phyloP scores from a whole-genome alignment of 345 rosid genomes.

The Physaria fendleri region DNA sequence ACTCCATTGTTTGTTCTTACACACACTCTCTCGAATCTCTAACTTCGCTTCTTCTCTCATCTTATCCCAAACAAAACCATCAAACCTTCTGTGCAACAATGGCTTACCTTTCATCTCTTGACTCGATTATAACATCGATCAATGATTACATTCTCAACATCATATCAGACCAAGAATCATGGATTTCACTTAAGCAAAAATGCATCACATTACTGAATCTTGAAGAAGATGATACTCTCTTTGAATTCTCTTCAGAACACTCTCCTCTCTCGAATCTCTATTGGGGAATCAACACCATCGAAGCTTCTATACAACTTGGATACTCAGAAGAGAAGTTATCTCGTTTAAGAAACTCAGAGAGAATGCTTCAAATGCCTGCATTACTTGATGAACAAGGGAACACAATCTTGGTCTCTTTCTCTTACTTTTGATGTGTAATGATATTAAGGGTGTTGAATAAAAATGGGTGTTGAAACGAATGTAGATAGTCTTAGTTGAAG shows the following conservation, averaged over 20 bases:
- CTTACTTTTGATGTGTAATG: too few relatives aligned
- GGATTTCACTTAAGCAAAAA: slow-evolving; percentile 38
- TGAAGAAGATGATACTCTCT: slow-evolving; percentile 33
- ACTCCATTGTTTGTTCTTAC: slow-evolving; percentile 17
- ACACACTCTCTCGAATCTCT: slow-evolving; percentile 10
- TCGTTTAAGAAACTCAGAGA: slow-evolving; percentile 49
- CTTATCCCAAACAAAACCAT: slow-evolving; percentile 21
- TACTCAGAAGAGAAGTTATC: slow-evolving; percentile 31
- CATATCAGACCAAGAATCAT: slow-evolving; percentile 23
- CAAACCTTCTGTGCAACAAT: slow-evolving; percentile 14
- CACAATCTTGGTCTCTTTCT: slow-evolving; percentile 34
- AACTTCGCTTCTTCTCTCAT: slow-evolving; percentile 20
- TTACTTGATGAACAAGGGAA: slow-evolving; percentile 76
- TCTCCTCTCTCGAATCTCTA: slow-evolving; percentile 63
- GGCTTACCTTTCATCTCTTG: slow-evolving; percentile 41
- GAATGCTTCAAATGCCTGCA: slow-evolving; percentile 83
- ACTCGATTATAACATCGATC: slow-evolving; percentile 44
- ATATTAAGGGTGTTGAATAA: not conserved
- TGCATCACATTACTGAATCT: slow-evolving; percentile 40
- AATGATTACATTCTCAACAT: slow-evolving; percentile 35
- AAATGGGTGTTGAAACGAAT: too few relatives aligned
- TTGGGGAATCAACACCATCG: slow-evolving; percentile 66
- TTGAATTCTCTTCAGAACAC: slow-evolving; percentile 56
- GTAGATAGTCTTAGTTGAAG: not conserved
- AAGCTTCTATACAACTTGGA: slow-evolving; percentile 42